A percentile compares a stretch with the other conserved stretches of the same genome.
phyloP scores from a whole-genome alignment of 495 filamentous ascomycete genomes.

The Thozetella sp. region DNA sequence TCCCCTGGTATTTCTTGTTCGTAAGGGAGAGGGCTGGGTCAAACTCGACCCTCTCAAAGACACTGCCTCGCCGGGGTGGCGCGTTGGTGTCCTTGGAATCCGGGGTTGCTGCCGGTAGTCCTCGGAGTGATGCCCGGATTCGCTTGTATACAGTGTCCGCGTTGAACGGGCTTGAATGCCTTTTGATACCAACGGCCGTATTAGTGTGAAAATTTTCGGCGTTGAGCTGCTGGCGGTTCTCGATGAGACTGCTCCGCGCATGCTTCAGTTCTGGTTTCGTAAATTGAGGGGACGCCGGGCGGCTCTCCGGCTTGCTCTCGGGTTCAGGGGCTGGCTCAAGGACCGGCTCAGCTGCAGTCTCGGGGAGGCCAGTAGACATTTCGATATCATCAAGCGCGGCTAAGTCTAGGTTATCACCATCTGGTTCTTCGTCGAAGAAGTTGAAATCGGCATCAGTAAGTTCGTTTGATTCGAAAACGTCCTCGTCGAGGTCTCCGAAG shows the following conservation, averaged over 20 bases:
- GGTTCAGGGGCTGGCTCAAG: not conserved
- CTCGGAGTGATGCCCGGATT: conserved; percentile 38
- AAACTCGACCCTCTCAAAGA: conserved; percentile 53
- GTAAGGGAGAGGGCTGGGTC: conserved; percentile 44
- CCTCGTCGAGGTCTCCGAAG: conserved; percentile 70
- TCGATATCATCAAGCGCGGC: conserved; percentile 16
- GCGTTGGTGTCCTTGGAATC: conserved; percentile 1
- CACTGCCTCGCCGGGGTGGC: conserved; percentile 26
- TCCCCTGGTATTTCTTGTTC: conserved; percentile 52
- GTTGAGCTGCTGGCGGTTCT: conserved; percentile 24
- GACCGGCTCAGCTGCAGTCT: not conserved
- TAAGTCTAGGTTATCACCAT: conserved; percentile 33
- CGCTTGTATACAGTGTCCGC: conserved; percentile 53
- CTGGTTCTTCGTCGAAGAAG: conserved; percentile 72
- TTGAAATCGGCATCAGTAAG: conserved; percentile 90
- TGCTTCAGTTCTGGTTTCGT: conserved; percentile 51
- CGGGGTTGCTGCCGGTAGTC: conserved; percentile 11
- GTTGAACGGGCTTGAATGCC: conserved; percentile 48
- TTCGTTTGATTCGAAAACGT: conserved; percentile 79
- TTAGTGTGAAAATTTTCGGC: conserved; percentile 27
- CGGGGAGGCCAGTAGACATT: conserved; percentile 6
- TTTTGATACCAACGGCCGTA: conserved; percentile 30
- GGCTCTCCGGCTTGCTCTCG: not conserved
- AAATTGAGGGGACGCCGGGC: conserved; percentile 30
- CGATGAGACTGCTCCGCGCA: conserved; percentile 42